A percentile compares a stretch with the other conserved stretches of the same genome.
phyloP scores from a whole-genome alignment of 768 basidiomycete genomes.

The Brasilioporus rufonigricans region DNA sequence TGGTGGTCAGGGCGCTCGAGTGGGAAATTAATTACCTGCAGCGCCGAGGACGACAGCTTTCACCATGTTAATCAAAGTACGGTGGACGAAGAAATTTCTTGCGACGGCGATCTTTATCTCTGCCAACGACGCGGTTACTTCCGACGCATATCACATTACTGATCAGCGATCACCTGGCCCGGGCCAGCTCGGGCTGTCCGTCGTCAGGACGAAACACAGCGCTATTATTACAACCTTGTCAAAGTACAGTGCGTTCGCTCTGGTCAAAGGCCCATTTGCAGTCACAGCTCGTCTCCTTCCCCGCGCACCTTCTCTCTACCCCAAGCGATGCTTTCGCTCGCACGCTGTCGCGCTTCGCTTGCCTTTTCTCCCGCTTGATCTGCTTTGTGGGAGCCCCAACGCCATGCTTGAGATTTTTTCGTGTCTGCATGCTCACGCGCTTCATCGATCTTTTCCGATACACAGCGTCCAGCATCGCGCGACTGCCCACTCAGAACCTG shows the following conservation, averaged over 20 bases:
- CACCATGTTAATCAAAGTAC: slow-evolving; percentile 24
- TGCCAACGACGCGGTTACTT: slow-evolving; percentile 10
- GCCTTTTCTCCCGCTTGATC: slow-evolving; percentile 26
- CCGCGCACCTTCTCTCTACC: neutral
- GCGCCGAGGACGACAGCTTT: slow-evolving; percentile 97
- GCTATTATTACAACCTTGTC: neutral
- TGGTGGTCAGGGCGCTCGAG: neutral
- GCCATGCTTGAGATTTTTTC: slow-evolving; percentile 15
- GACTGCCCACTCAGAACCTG: slow-evolving; percentile 42
- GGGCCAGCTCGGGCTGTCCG: neutral
- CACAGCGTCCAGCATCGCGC: slow-evolving; percentile 21
- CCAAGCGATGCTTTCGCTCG: slow-evolving; percentile 7
- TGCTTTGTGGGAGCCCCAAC: slow-evolving; percentile 25
- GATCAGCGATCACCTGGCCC: neutral
- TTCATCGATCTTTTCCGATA: slow-evolving; percentile 32
- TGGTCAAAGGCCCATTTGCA: no score
- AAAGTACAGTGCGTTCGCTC: neutral
- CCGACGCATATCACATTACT: slow-evolving; percentile 8
- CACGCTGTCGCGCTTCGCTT: slow-evolving; percentile 24
- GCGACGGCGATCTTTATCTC: slow-evolving; percentile 16
- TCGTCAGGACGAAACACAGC: neutral
- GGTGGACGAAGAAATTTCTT: neutral
- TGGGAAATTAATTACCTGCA: slow-evolving; percentile 56
- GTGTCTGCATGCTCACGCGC: slow-evolving; percentile 17
- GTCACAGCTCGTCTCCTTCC: slow-evolving; percentile 1